Evolutionary conservation across 305 asterid species (phyloP).

Genomic region (Solanum chacoense): DNA sequence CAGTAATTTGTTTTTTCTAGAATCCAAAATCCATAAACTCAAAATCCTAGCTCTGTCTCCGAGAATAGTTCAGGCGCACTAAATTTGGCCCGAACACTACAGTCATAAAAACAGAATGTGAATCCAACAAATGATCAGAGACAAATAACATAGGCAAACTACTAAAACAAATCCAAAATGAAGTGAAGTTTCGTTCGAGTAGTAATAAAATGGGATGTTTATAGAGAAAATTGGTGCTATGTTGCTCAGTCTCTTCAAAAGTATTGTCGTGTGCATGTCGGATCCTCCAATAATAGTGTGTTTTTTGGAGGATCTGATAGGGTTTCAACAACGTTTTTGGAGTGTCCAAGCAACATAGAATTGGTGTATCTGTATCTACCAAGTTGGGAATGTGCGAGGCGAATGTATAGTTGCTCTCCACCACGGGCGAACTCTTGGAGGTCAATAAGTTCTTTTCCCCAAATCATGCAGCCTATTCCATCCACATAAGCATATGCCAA

Average conservation of each 20-base stretch:
- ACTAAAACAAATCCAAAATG: too few species aligned
- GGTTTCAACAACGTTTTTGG: not conserved
- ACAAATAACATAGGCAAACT: too few species aligned
- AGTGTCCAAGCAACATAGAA: not conserved
- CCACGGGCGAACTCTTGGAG: not conserved
- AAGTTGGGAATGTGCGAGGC: constrained; percentile 8
- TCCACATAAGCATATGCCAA: constrained; percentile 9
- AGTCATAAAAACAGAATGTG: too few species aligned
- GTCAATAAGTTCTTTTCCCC: constrained; percentile 8
- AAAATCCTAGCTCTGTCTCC: too few species aligned
- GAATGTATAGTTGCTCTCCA: constrained; percentile 13
- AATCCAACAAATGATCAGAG: too few species aligned
- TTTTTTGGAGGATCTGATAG: not conserved
- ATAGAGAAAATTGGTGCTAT: not conserved
- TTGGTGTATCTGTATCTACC: constrained; percentile 2
- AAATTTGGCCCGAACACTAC: too few species aligned
- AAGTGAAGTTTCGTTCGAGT: not conserved
- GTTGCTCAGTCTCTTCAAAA: not conserved
- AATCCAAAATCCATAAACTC: too few species aligned
- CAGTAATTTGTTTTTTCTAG: too few species aligned
- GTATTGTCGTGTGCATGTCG: not conserved
- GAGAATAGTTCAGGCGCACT: too few species aligned
- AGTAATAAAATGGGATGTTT: not conserved
- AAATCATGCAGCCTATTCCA: constrained; percentile 13
- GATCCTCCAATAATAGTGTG: not conserved